phyloP scores from a whole-genome alignment of 1,284 basidiomycete species.

The Filobasidium uniguttulatum region DNA sequence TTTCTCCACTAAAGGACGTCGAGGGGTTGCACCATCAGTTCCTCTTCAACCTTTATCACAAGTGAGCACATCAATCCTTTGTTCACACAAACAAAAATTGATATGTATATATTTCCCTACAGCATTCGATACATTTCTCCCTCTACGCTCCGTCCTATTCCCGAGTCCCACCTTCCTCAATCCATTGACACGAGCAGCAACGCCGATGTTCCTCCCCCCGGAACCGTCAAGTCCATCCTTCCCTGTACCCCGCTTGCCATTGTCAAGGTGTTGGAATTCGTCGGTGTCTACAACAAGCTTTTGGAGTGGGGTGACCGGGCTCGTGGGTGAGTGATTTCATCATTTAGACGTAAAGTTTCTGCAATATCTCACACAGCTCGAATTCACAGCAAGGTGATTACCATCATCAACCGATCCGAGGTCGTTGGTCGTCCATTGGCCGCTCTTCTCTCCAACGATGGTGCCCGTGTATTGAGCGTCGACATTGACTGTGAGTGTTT shows the following conservation, averaged over 20 bases:
- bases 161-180: constrained; percentile 21
- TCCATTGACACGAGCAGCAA: constrained; percentile 11
- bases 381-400: constrained; percentile 52
- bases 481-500: constrained; percentile 65
- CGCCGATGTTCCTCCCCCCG: constrained; percentile 53
- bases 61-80: constrained; percentile 31
- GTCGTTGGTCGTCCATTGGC: constrained; percentile 92
- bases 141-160: constrained; percentile 32
- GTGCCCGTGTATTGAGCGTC: constrained; percentile 83
- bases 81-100: constrained; percentile 36
- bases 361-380: background rate
- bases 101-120: background rate
- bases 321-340: constrained; percentile 46
- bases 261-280: constrained; percentile 82
- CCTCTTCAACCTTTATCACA: constrained; percentile 89
- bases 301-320: constrained; percentile 88
- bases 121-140: constrained; percentile 39
- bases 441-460: constrained; percentile 86
- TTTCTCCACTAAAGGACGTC: constrained; percentile 92
- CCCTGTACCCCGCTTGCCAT: constrained; percentile 94
- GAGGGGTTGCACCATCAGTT: constrained; percentile 94
- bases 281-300: constrained; percentile 83
- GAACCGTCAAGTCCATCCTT: constrained; percentile 82
- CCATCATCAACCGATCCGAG: constrained; percentile 90
- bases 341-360: background rate